Conservation (phyloP, 176 grass and related monocot genomes). For the Bolboschoenus planiculmis region DNA sequence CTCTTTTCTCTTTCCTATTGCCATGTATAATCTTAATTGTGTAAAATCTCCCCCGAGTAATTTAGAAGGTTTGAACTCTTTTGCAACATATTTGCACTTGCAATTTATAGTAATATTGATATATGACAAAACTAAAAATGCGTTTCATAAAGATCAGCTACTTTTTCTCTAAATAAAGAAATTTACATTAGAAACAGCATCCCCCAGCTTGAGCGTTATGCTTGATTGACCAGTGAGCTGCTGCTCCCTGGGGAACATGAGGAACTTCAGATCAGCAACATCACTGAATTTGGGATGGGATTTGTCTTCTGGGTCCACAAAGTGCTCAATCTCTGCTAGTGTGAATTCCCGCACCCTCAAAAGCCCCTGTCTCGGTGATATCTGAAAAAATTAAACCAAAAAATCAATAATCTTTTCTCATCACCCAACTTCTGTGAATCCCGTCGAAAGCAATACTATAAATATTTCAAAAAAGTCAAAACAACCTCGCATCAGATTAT, state of each 20-base stretch:
- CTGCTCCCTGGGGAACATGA: slow-evolving; percentile 83
- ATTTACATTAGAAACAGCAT: slow-evolving; percentile 64
- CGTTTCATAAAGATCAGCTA: not conserved
- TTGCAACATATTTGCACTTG: not conserved
- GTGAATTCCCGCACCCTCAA: slow-evolving; percentile 90
- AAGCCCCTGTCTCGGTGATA: slow-evolving; percentile 94
- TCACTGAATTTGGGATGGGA: slow-evolving; percentile 88
- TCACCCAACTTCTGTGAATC: not conserved
- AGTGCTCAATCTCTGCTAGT: slow-evolving; percentile 89
- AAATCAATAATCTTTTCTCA: slow-evolving; percentile 14
- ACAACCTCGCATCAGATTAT: not conserved
- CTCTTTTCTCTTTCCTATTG: not conserved
- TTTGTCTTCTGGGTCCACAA: slow-evolving; percentile 95
- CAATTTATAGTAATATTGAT: not conserved
- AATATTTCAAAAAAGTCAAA: not conserved
- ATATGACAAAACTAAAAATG: not conserved
- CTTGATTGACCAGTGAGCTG: slow-evolving; percentile 57
- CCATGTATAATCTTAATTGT: not conserved
- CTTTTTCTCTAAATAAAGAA: not conserved
- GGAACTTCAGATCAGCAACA: slow-evolving; percentile 61
- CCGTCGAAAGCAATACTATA: not conserved
- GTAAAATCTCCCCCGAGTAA: not conserved
- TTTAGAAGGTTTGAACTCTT: not conserved
- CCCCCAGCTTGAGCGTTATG: slow-evolving; percentile 32
- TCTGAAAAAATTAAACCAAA: slow-evolving; percentile 39